A percentile compares a stretch with the other conserved stretches of the same genome.
phyloP scores from a whole-genome alignment of 106 monocot species.

The Dendrobium chrysotoxum region DNA sequence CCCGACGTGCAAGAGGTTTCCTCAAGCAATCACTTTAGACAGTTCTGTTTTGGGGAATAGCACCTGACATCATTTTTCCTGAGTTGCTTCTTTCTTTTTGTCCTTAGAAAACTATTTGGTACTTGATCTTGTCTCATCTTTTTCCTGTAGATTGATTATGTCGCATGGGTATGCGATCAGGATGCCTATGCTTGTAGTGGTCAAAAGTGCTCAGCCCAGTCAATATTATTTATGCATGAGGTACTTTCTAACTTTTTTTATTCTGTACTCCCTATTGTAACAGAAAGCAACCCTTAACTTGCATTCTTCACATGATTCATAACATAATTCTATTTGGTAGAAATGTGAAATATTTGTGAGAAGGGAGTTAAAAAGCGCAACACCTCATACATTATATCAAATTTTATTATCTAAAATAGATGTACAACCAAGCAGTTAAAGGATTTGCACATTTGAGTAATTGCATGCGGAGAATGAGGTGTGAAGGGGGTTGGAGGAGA shows the following conservation, averaged over 20 bases:
- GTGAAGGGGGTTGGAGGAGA: background rate
- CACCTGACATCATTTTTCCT: background rate
- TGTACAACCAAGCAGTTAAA: background rate
- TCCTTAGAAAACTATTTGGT: background rate
- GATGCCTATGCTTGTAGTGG: conserved; percentile 99
- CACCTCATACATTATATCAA: background rate
- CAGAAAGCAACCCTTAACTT: background rate
- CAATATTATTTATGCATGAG: conserved; percentile 95
- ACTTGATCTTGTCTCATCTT: background rate
- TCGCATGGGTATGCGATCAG: conserved; percentile 98
- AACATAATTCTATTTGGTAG: background rate
- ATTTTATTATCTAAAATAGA: background rate
- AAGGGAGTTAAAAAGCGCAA: background rate
- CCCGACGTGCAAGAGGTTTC: conserved; percentile 91
- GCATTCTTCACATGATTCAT: conserved; percentile 1
- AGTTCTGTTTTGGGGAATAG: background rate
- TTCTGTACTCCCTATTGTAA: background rate
- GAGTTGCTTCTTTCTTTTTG: background rate
- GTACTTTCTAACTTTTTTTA: conserved; percentile 14
- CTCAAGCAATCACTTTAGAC: background rate
- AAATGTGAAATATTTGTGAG: background rate
- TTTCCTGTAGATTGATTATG: conserved; percentile 72
- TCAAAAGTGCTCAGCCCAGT: conserved; percentile 96
- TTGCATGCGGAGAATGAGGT: background rate
- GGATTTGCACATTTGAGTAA: background rate